Evolutionary conservation across 2,329 filamentous ascomycete species (phyloP), one percentile per base, ranked within the genome.

Genomic region (Penicillium hordei): DNA sequence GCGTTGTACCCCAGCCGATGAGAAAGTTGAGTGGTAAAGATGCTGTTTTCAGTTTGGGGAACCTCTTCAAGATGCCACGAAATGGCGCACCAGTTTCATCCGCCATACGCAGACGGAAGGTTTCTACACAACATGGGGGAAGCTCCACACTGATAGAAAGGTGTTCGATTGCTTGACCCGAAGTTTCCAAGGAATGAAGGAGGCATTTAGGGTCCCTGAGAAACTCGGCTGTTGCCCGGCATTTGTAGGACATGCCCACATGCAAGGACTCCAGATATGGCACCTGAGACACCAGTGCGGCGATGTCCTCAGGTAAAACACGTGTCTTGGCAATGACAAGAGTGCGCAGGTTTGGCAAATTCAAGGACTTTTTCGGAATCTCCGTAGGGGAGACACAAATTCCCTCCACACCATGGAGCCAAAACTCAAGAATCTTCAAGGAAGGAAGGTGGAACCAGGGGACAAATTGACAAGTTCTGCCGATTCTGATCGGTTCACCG

Each of bases 371-470:
- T 19, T 9, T n/a, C 3, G 36, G 19, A 3, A 8, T n/a, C 27
- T 25, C 6, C 7, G 1, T 10, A 23, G 52, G 29, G 4, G 8
- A 42, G 15, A 15, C 3, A 34, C 7, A 27, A 17, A 55, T 23
- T 5, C 36, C 52, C 5, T 9, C 19, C 15, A 29, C 4, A 5
- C 15, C 49, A 23, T 39, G 33, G 27, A 52, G 48, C 57, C 57
- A 59, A 9, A 57, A 33, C 36, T 59, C 48, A 8, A 59, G 48
- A 13, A 17, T 19, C 10, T 40, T 40, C 36, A 57, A n/a, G 25
- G 53, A 52, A 46, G 57, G 44, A 31, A 59, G 36, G 36, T 52
- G 29, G 12, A 52, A 57, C 48, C 57, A 59, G 12, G 53, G 53
- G 21, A 44, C 9, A 27, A 59, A 53, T 29, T 57, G 53, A 8